phyloP scores from a whole-genome alignment of 2,329 filamentous ascomycete species.

The Exophiala mesophila region DNA sequence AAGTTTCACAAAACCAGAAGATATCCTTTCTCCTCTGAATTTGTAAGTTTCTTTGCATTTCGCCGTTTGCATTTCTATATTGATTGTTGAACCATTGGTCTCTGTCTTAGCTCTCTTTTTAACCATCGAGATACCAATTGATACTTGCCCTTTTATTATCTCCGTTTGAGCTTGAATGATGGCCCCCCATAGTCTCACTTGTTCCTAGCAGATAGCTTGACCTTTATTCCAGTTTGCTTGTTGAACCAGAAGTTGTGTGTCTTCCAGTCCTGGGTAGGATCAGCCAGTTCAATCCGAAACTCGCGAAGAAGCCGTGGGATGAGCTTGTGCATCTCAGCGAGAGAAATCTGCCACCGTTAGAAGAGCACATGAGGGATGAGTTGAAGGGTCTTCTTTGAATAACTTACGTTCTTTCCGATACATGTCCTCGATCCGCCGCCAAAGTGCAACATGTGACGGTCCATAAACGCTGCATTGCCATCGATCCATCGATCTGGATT shows the following conservation, averaged over 20 bases:
- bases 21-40: no score
- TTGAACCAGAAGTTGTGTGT: slow-evolving; percentile 16
- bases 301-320: slow-evolving; percentile 7
- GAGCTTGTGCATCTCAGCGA: slow-evolving; percentile 13
- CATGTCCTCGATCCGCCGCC: slow-evolving; percentile 9
- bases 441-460: slow-evolving; percentile 10
- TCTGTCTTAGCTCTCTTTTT: no score
- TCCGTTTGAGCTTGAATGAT: no score
- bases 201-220: no score
- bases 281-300: slow-evolving; percentile 6
- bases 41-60: no score
- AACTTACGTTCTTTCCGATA: slow-evolving; percentile 12
- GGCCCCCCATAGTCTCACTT: no score
- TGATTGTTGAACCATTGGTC: no score
- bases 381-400: background rate
- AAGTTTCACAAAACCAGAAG: no score
- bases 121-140: no score
- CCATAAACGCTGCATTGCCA: slow-evolving; percentile 9
- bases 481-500: slow-evolving; percentile 24
- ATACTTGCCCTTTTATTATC: no score
- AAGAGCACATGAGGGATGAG: background rate
- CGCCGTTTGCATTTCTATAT: no score
- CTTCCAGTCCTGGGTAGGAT: slow-evolving; percentile 7
- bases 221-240: no score
- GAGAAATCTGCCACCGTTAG: slow-evolving; percentile 5